These are phyloP conservation scores for Oemleria cerasiformis DNA, from an alignment of 306 rosid genomes.

Conservation along the genomic window DNA sequence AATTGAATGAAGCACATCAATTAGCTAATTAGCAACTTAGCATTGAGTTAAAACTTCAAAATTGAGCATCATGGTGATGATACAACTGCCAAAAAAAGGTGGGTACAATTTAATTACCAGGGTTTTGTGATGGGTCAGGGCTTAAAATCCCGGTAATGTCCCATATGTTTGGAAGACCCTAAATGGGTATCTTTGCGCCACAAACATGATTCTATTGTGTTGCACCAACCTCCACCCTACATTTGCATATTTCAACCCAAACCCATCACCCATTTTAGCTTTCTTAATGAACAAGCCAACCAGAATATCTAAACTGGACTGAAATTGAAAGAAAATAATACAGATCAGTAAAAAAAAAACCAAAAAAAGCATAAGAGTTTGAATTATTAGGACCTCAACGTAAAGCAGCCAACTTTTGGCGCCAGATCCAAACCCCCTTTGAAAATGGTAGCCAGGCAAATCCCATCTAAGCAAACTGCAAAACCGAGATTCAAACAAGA, in stretches of 20 bases:
- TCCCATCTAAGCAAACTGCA: conserved; percentile 90
- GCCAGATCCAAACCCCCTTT: conserved; percentile 84
- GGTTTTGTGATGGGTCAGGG: conserved; percentile 56
- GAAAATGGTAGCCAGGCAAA: conserved; percentile 79
- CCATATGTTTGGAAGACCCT: conserved; percentile 85
- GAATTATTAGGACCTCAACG: conserved; percentile 54
- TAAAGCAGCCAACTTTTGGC: conserved; percentile 70
- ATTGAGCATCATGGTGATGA: not conserved
- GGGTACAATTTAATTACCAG: conserved; percentile 46
- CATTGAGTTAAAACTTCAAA: not conserved
- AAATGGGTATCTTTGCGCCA: conserved; percentile 53
- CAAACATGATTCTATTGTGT: conserved; percentile 55
- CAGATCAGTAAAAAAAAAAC: too few relatives aligned
- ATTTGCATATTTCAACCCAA: not conserved
- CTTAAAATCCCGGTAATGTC: conserved; percentile 71
- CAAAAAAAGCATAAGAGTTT: not conserved
- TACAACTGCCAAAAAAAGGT: not conserved
- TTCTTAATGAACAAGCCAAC: not conserved
- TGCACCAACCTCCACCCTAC: conserved; percentile 99
- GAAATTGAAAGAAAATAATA: not conserved
- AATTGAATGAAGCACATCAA: conserved; percentile 30
- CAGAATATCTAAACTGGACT: not conserved
- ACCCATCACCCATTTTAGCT: not conserved
- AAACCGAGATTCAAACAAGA: not conserved
- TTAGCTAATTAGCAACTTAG: not conserved